phyloP scores from a whole-genome alignment of 306 rosid genomes.

The Macrotyloma uniflorum region DNA sequence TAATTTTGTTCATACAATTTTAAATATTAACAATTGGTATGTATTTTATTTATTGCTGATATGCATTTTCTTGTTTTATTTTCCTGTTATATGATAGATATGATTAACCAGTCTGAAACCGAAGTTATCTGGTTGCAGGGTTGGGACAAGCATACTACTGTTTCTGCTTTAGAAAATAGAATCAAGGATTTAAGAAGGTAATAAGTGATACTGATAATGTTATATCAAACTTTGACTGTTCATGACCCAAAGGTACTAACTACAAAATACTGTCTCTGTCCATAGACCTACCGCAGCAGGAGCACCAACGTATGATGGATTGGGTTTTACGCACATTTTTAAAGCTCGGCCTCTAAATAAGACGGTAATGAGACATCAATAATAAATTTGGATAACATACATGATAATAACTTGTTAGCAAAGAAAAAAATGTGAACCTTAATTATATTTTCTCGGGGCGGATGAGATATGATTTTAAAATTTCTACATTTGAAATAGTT shows the following conservation, averaged over 20 bases:
- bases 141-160: conserved; percentile 47
- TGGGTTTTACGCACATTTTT: conserved; percentile 55
- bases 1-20: conserved; percentile 25
- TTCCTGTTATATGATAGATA: conserved; percentile 26
- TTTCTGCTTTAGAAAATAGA: conserved; percentile 46
- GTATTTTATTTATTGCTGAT: conserved; percentile 15
- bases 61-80: conserved; percentile 21
- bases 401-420: neutral
- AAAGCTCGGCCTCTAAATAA: conserved; percentile 73
- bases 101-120: conserved; percentile 32
- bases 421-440: conserved; percentile 4
- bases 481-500: conserved; percentile 20
- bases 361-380: conserved; percentile 55
- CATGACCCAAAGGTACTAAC: conserved; percentile 34
- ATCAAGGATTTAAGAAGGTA: conserved; percentile 68
- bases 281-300: conserved; percentile 60
- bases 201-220: conserved; percentile 14
- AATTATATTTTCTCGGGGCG: neutral
- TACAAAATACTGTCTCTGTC: conserved; percentile 31
- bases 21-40: neutral
- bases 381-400: neutral
- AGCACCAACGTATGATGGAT: conserved; percentile 53
- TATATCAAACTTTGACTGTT: conserved; percentile 21
- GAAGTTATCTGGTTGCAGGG: conserved; percentile 57
- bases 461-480: conserved; percentile 21